These are phyloP conservation scores for Mycosarcoma mackinlayi DNA, from an alignment of 1,284 basidiomycete genomes.

Conservation along the genomic window DNA sequence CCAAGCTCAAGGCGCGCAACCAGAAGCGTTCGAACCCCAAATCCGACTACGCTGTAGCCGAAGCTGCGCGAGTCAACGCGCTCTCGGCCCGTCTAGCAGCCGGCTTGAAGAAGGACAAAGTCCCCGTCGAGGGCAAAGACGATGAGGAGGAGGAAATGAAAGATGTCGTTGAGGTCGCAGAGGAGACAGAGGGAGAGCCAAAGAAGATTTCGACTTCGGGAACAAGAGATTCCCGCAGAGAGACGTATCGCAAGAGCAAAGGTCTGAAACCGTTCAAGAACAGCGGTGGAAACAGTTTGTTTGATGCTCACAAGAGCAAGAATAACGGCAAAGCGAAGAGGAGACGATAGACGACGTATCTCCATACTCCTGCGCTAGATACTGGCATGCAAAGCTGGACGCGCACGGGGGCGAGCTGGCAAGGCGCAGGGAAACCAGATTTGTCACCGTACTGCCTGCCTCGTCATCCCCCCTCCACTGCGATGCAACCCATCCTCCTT, in stretches of 20 bases:
- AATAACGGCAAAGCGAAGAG: slow-evolving; percentile 58
- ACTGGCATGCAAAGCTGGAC: no score
- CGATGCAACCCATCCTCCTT: no score
- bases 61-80: slow-evolving; percentile 84
- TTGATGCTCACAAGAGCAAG: slow-evolving; percentile 45
- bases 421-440: no score
- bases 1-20: slow-evolving; percentile 83
- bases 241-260: slow-evolving; percentile 53
- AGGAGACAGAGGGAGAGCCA: background rate
- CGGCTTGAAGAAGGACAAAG: slow-evolving; percentile 36
- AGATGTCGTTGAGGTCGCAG: slow-evolving; percentile 54
- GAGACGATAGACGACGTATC: slow-evolving; percentile 40
- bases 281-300: slow-evolving; percentile 40
- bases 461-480: no score
- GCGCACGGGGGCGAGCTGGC: no score
- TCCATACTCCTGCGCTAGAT: no score
- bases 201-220: slow-evolving; percentile 59
- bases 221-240: slow-evolving; percentile 55
- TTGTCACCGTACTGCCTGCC: no score
- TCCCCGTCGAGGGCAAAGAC: slow-evolving; percentile 68
- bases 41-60: slow-evolving; percentile 82
- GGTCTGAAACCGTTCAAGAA: slow-evolving; percentile 55
- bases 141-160: slow-evolving; percentile 69
- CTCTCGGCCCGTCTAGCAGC: slow-evolving; percentile 77
- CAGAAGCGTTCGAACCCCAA: slow-evolving; percentile 81